Conservation (phyloP, 1,284 basidiomycete genomes). For the Cryptococcus floricola region DNA sequence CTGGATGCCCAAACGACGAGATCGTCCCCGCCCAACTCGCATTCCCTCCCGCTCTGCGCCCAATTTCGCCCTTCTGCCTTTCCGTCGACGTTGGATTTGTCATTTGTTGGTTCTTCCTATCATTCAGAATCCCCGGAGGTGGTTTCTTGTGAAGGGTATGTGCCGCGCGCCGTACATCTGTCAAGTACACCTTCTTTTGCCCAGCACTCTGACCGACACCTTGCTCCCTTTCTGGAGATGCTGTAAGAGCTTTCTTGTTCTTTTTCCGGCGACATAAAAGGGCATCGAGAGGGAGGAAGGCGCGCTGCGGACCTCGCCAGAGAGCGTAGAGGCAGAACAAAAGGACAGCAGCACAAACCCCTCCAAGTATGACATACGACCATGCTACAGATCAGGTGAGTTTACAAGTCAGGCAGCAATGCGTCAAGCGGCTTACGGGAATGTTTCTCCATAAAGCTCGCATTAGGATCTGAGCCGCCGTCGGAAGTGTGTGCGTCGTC, state of each 20-base stretch:
- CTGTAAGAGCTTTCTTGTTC: neutral
- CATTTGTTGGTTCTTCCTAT: neutral
- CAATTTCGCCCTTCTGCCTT: neutral
- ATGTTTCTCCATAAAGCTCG: neutral
- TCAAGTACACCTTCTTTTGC: slow-evolving; percentile 13
- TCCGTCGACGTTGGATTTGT: neutral
- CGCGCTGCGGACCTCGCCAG: slow-evolving; percentile 11
- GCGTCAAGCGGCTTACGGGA: neutral
- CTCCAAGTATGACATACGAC: neutral
- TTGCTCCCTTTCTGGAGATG: too few species aligned
- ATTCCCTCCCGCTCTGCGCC: neutral
- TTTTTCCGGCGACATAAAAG: neutral
- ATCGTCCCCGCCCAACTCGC: slow-evolving; percentile 1
- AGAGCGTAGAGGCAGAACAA: slow-evolving; percentile 13
- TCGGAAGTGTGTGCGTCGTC: neutral
- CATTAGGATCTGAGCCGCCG: neutral
- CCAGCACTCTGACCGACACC: neutral
- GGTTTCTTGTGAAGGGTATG: neutral
- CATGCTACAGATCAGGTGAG: neutral
- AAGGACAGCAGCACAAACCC: neutral
- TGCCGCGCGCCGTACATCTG: slow-evolving; percentile 5
- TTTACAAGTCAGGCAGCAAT: too few species aligned
- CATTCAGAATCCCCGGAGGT: neutral
- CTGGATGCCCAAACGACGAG: slow-evolving; percentile 8
- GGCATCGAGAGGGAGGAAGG: neutral